Base-by-base conservation (phyloP, 495 filamentous ascomycete species). In the Clavariopsis aquatica region DNA sequence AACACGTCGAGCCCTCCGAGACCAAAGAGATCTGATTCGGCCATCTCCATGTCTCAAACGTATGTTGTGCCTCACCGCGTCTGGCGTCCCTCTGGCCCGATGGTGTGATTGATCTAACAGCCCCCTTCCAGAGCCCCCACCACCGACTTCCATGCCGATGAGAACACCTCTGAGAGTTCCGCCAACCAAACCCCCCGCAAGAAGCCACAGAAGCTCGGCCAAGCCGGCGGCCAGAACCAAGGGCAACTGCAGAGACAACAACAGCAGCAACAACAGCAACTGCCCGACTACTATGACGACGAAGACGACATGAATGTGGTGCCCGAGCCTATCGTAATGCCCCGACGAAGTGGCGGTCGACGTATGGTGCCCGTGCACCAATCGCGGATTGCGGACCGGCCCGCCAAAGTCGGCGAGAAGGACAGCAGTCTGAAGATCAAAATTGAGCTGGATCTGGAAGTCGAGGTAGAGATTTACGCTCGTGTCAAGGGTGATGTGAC, bases 381-480 rank as follows among this genome's bases (percentile, higher is more conserved):
- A n/a, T 72, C 70, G n/a, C 58, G 71, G 45, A 73, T 73, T 49
- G 41, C 70, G 0, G 71, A 73, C 49, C 47, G 71, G 10, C 69
- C 71, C 3, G 38, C 62, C 2, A 71, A 65, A 23, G 69, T 52
- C 34, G 65, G 65, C 38, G 65, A 57, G 63, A 31, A 71, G 63
- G 52, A 71, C 22, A 64, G 62, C 43, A 72, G 66, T 36, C 51
- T 73, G 56, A 73, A 73, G 67, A 73, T 73, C 27, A 65, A 73
- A 64, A 73, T 72, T 36, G 69, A 73, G 58, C 52, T 73, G 66
- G 65, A 68, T 54, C 47, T 68, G 59, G 65, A 68, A 68, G 65
- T 68, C 26, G 65, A 68, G 65, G 65, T 68, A 68, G 65, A 68
- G 41, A 57, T 68, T 41, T 68, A 68, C 43, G 65, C 65, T 26